Conservation (phyloP, 768 basidiomycete genomes). For the Rhizopogon vulgaris region DNA sequence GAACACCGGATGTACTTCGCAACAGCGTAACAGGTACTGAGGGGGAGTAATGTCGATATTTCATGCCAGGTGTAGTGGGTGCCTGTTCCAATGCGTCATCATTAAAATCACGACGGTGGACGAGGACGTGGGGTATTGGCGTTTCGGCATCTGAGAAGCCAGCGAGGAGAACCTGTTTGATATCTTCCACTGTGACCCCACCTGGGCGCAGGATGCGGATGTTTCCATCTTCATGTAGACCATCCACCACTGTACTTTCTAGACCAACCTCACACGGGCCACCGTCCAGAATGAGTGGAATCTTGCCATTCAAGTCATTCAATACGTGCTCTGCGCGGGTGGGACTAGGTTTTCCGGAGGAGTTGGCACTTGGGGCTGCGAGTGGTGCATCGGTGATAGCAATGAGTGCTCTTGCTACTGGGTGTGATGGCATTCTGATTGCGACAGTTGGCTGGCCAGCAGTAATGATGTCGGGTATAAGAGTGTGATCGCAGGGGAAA, state of each 20-base stretch:
- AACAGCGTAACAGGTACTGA: constrained; percentile 79
- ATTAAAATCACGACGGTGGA: constrained; percentile 72
- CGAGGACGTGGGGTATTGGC: constrained; percentile 56
- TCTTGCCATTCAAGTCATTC: constrained; percentile 69
- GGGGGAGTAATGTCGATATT: constrained; percentile 96
- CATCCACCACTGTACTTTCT: constrained; percentile 95
- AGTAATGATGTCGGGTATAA: constrained; percentile 72
- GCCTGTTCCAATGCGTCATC: constrained; percentile 65
- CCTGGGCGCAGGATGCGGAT: constrained; percentile 87
- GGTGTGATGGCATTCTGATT: constrained; percentile 91
- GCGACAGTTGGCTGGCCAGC: constrained; percentile 80
- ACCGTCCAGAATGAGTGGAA: constrained; percentile 84
- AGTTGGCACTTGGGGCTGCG: constrained; percentile 94
- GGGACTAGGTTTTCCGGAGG: constrained; percentile 90
- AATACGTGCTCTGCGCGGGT: constrained; percentile 83
- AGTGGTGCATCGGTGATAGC: constrained; percentile 66
- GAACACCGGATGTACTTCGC: constrained; percentile 41
- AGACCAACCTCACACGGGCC: constrained; percentile 85
- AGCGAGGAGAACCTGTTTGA: constrained; percentile 53
- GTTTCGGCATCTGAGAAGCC: constrained; percentile 26
- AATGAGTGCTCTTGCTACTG: constrained; percentile 87
- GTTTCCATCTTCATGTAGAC: constrained; percentile 64
- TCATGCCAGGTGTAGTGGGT: constrained; percentile 98
- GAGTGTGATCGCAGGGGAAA: constrained; percentile 64
- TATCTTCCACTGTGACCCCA: constrained; percentile 86